Evolutionary conservation across 2,329 filamentous ascomycete species (phyloP).

Genomic region (Aspergillus ruber): DNA sequence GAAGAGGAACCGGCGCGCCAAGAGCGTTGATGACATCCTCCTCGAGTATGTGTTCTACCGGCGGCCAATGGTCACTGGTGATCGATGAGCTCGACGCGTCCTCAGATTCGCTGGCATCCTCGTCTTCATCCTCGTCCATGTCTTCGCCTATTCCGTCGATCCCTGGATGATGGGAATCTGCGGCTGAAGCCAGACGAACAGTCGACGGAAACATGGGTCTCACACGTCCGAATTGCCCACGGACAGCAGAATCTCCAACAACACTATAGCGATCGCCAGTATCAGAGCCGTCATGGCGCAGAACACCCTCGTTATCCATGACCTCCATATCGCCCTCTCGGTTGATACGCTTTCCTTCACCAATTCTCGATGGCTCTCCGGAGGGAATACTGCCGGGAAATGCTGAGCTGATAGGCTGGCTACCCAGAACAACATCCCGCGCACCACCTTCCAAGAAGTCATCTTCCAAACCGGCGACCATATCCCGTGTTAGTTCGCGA

Average conservation of each 20-base stretch:
- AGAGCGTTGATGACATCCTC: constrained; percentile 39
- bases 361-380: constrained; percentile 54
- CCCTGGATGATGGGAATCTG: constrained; percentile 6
- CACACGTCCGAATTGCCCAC: constrained; percentile 28
- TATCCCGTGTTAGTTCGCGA: constrained; percentile 81
- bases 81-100: constrained; percentile 22
- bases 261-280: constrained; percentile 56
- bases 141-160: constrained; percentile 8
- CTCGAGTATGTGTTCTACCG: constrained; percentile 30
- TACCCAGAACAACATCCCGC: constrained; percentile 66
- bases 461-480: constrained; percentile 69
- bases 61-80: constrained; percentile 32
- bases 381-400: constrained; percentile 63
- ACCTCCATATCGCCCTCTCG: constrained; percentile 60
- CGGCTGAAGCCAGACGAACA: constrained; percentile 16
- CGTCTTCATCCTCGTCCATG: constrained; percentile 17
- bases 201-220: constrained; percentile 27
- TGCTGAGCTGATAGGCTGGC: constrained; percentile 72
- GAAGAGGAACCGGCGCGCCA: constrained; percentile 34
- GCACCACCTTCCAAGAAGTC: constrained; percentile 69
- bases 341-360: constrained; percentile 62
- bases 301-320: constrained; percentile 52
- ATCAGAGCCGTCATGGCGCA: constrained; percentile 57
- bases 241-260: constrained; percentile 44
- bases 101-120: constrained; percentile 17